Evolutionary conservation across 352 stramenopile genomes (phyloP).

Genomic region (Phytophthora megakarya): DNA sequence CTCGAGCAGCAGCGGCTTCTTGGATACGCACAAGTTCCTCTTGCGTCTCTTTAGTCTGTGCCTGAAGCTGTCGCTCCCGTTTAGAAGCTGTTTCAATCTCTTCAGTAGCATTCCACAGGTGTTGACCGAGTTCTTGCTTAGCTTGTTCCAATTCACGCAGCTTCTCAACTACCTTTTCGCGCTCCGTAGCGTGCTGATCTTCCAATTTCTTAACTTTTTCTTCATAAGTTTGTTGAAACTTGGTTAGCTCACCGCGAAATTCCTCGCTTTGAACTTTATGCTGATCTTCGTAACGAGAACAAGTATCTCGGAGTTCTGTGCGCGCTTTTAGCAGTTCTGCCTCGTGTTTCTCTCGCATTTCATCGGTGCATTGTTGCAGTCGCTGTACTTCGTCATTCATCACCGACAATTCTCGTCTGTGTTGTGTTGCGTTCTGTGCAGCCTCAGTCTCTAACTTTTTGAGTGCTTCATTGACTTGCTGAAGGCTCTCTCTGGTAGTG

Average conservation of each 20-base stretch:
- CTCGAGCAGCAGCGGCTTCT: slow-evolving; percentile 28
- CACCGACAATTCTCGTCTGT: slow-evolving; percentile 58
- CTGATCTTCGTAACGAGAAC: slow-evolving; percentile 26
- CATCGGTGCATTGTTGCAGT: slow-evolving; percentile 40
- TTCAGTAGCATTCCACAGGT: slow-evolving; percentile 66
- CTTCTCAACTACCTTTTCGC: slow-evolving; percentile 19
- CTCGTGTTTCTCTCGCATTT: slow-evolving; percentile 47
- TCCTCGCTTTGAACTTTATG: slow-evolving; percentile 33
- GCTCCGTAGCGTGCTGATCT: slow-evolving; percentile 1
- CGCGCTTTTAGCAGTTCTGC: slow-evolving; percentile 31
- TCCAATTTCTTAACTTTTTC: slow-evolving; percentile 16
- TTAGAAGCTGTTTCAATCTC: slow-evolving; percentile 44
- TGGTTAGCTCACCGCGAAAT: slow-evolving; percentile 1
- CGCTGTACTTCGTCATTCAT: slow-evolving; percentile 66
- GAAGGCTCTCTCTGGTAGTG: slow-evolving; percentile 38
- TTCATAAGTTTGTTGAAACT: slow-evolving; percentile 20
- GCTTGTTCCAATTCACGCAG: slow-evolving; percentile 26
- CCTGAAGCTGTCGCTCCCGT: slow-evolving; percentile 33
- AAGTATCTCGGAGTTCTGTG: slow-evolving; percentile 36
- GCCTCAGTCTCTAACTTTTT: slow-evolving; percentile 38
- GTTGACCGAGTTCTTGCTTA: slow-evolving; percentile 64
- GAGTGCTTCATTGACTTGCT: slow-evolving; percentile 42
- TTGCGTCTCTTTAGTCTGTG: slow-evolving; percentile 32
- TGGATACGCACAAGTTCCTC: slow-evolving; percentile 35
- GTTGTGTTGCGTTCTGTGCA: slow-evolving; percentile 37